These are phyloP conservation scores for Trichothecium sympodiale DNA, from an alignment of 2,329 filamentous ascomycete genomes.

Conservation along the genomic window DNA sequence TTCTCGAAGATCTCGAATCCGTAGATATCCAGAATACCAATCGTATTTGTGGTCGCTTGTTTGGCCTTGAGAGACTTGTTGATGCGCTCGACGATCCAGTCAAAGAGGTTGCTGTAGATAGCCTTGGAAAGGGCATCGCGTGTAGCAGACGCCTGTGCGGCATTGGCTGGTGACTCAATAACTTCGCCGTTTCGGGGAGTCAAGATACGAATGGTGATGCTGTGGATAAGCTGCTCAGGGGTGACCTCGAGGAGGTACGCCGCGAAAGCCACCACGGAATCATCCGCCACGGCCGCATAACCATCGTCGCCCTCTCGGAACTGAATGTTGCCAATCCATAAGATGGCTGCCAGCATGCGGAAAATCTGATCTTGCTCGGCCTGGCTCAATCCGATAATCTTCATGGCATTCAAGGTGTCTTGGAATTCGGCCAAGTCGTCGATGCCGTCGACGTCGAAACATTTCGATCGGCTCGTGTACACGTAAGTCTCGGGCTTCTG, in stretches of 20 bases:
- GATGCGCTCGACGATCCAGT: constrained; percentile 93
- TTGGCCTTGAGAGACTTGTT: constrained; percentile 79
- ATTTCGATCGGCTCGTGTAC: constrained; percentile 91
- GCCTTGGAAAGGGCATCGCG: constrained; percentile 86
- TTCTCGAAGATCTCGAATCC: constrained; percentile 99
- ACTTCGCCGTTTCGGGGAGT: constrained; percentile 55
- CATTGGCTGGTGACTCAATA: constrained; percentile 71
- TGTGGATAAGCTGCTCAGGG: constrained; percentile 67
- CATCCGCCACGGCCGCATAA: constrained; percentile 77
- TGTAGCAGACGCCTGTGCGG: constrained; percentile 73
- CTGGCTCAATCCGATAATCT: constrained; percentile 78
- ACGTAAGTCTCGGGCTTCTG: constrained; percentile 87
- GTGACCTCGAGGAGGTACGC: constrained; percentile 90
- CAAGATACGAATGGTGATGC: constrained; percentile 80
- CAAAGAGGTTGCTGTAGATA: constrained; percentile 96
- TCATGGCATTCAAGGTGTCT: constrained; percentile 91
- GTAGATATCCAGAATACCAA: constrained; percentile 97
- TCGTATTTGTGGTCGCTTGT: constrained; percentile 66
- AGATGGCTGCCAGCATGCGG: constrained; percentile 79
- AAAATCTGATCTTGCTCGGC: constrained; percentile 93
- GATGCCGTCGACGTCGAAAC: constrained; percentile 86
- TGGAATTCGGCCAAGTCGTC: constrained; percentile 82
- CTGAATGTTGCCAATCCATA: constrained; percentile 92
- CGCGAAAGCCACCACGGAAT: constrained; percentile 87
- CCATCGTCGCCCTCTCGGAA: constrained; percentile 84